Percentiles rank a stretch among this genome's conserved stretches.
Conservation (phyloP, 371 early-diverging fungal species). For the Sporodiniella umbellata region DNA sequence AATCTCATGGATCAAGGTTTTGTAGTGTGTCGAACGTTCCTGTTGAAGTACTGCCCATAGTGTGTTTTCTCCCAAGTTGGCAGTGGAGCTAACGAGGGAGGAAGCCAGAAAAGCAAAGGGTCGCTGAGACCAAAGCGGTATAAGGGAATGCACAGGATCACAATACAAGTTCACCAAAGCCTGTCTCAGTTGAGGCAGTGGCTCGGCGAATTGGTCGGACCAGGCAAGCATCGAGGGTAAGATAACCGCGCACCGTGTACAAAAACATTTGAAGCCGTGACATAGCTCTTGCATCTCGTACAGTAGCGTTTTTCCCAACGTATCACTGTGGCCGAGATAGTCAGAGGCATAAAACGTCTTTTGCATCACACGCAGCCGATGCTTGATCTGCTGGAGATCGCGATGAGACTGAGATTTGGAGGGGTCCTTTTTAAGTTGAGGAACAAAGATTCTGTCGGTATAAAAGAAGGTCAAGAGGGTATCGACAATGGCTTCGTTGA, state of each 20-base stretch:
- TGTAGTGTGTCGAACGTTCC: constrained; percentile 1
- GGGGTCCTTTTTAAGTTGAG: constrained; percentile 2
- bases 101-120: constrained; percentile 34
- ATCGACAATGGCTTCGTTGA: constrained; percentile 15
- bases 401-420: constrained; percentile 11
- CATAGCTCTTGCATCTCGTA: constrained; percentile 32
- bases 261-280: constrained; percentile 42
- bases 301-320: constrained; percentile 24
- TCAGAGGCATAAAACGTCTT: constrained; percentile 40
- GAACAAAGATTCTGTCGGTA: constrained; percentile 12
- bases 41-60: constrained; percentile 4
- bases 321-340: constrained; percentile 37
- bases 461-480: constrained; percentile 12
- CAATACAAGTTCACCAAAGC: constrained; percentile 28
- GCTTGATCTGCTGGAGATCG: constrained; percentile 28
- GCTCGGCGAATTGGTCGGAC: constrained; percentile 27
- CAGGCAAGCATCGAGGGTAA: constrained; percentile 45
- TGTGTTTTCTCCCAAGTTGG: constrained; percentile 2
- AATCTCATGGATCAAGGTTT: constrained; percentile 22
- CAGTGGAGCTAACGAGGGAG: constrained; percentile 13
- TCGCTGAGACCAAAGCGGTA: constrained; percentile 35
- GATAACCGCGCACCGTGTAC: constrained; percentile 33
- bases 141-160: constrained; percentile 35
- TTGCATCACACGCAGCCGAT: constrained; percentile 35
- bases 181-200: constrained; percentile 20